Percentiles rank a stretch among this genome's conserved stretches.
Evolutionary conservation across 2,329 filamentous ascomycete genomes (phyloP).

Genomic region (Aspergillus terreus): DNA sequence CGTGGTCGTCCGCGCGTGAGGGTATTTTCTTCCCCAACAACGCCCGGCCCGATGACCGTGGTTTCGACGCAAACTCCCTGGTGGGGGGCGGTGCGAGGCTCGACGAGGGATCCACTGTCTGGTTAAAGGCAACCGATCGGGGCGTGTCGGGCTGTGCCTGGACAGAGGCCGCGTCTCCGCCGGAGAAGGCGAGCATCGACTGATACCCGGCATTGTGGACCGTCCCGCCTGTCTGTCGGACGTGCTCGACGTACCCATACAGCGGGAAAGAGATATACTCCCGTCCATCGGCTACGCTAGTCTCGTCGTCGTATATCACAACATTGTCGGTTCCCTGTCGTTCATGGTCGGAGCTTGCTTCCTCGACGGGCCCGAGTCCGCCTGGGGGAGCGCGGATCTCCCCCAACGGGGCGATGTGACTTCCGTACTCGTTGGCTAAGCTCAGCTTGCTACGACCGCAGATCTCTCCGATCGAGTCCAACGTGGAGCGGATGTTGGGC

Average conservation of each 20-base stretch:
- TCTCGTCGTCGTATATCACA: slow-evolving; percentile 37
- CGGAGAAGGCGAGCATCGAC: slow-evolving; percentile 12
- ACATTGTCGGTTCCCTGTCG: slow-evolving; percentile 33
- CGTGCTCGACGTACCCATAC: slow-evolving; percentile 36
- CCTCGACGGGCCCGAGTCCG: slow-evolving; percentile 41
- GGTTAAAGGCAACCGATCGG: slow-evolving; percentile 6
- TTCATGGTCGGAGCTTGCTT: slow-evolving; percentile 38
- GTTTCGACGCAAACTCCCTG: slow-evolving; percentile 26
- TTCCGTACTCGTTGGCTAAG: slow-evolving; percentile 60
- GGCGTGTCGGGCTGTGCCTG: slow-evolving; percentile 14
- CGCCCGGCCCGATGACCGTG: slow-evolving; percentile 25
- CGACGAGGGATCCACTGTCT: not conserved
- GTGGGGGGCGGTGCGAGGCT: slow-evolving; percentile 12
- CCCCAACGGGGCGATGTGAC: slow-evolving; percentile 59
- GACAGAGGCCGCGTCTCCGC: slow-evolving; percentile 14
- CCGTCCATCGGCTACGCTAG: slow-evolving; percentile 34
- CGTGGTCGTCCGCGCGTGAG: slow-evolving; percentile 7
- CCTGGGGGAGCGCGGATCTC: slow-evolving; percentile 47
- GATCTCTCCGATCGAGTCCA: slow-evolving; percentile 62
- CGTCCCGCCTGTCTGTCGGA: slow-evolving; percentile 19
- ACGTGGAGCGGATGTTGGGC: slow-evolving; percentile 54
- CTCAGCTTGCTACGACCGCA: slow-evolving; percentile 59
- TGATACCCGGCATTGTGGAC: slow-evolving; percentile 16
- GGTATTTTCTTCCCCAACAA: slow-evolving; percentile 24
- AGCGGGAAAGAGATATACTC: slow-evolving; percentile 33